Evolutionary conservation across 306 rosid species (phyloP).

Genomic region (Ammopiptanthus mongolicus): DNA sequence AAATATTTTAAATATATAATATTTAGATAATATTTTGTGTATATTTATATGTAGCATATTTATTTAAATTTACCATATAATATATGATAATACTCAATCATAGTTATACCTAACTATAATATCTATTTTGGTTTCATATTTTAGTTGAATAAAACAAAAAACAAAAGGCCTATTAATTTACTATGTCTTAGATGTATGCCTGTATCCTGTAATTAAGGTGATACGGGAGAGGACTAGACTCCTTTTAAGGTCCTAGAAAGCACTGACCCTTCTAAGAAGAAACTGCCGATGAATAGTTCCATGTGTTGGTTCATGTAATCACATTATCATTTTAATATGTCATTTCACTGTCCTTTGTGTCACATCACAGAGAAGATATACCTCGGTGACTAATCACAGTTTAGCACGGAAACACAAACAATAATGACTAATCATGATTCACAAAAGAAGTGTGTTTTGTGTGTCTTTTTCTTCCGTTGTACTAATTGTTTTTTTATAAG

Average conservation of each 20-base stretch:
- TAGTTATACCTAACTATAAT: too few relatives aligned
- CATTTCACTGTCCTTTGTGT: conserved; percentile 8
- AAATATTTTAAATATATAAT: too few relatives aligned
- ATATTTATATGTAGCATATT: too few relatives aligned
- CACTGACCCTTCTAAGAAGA: conserved; percentile 4
- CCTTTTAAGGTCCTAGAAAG: neutral
- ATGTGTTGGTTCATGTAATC: neutral
- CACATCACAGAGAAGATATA: conserved; percentile 16
- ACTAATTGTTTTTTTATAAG: too few relatives aligned
- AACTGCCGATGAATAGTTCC: conserved; percentile 29
- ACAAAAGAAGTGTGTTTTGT: neutral
- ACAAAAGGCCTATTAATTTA: neutral
- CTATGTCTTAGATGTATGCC: neutral
- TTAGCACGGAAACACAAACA: neutral
- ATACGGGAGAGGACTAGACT: neutral
- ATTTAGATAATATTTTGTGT: too few relatives aligned
- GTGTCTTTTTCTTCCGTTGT: too few relatives aligned
- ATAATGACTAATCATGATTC: neutral
- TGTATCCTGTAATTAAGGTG: neutral
- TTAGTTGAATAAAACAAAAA: neutral
- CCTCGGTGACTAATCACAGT: conserved; percentile 16
- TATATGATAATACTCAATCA: too few relatives aligned
- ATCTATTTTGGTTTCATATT: too few relatives aligned
- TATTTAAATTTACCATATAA: too few relatives aligned
- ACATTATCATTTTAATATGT: neutral